Evolutionary conservation across 1,284 basidiomycete genomes (phyloP).

Genomic region (Pseudozyma hubeiensis): DNA sequence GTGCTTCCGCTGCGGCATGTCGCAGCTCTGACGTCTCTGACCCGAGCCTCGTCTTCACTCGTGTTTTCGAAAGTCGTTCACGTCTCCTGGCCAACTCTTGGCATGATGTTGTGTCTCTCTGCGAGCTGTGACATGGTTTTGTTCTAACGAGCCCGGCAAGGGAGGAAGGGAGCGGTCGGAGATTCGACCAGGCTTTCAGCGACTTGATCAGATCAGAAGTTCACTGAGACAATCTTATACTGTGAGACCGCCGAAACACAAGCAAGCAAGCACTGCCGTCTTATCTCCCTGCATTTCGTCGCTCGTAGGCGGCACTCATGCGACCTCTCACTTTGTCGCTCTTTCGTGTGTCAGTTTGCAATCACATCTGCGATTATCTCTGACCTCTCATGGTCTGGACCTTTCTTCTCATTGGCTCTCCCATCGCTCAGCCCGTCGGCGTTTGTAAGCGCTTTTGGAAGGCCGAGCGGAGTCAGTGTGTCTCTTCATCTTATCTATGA

Average conservation of each 20-base stretch:
- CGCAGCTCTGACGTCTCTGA: not conserved
- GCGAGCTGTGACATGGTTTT: not conserved
- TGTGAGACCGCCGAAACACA: too few species aligned
- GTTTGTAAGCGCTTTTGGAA: slow-evolving; percentile 2
- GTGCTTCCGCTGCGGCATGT: not conserved
- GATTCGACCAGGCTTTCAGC: slow-evolving; percentile 4
- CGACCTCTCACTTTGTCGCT: not conserved
- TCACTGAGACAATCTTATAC: not conserved
- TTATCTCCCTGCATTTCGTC: slow-evolving; percentile 11
- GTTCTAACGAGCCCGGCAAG: not conserved
- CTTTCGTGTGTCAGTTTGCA: not conserved
- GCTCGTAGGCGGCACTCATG: not conserved
- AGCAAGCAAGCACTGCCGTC: not conserved
- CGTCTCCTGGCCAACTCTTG: too few species aligned
- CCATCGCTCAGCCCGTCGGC: slow-evolving; percentile 10
- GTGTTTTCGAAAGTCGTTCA: too few species aligned
- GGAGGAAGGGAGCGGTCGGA: not conserved
- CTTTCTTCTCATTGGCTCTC: slow-evolving; percentile 3
- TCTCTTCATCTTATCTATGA: slow-evolving; percentile 13
- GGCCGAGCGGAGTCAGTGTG: not conserved
- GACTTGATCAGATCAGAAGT: not conserved
- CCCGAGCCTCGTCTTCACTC: too few species aligned
- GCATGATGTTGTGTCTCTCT: not conserved
- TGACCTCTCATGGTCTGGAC: slow-evolving; percentile 5
- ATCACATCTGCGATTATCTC: slow-evolving; percentile 5